A percentile compares a stretch with the other conserved stretches of the same genome.
Conservation (phyloP, 2,329 filamentous ascomycete species). For the Aplosporella prunicola region DNA sequence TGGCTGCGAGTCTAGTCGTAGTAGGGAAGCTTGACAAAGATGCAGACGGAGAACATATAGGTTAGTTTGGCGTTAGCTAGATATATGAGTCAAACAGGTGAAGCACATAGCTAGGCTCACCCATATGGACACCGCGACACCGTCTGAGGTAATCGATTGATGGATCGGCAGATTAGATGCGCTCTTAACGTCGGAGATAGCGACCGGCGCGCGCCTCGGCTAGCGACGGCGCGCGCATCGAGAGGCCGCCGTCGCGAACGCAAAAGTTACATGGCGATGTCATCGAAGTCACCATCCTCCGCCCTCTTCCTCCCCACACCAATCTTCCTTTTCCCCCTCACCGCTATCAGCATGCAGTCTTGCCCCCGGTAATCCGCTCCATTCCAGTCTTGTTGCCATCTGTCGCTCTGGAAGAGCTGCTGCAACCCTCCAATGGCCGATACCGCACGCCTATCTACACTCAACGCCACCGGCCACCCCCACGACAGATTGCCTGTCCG, state of each 20-base stretch:
- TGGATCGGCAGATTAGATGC: no score
- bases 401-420: conserved; percentile 1
- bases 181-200: no score
- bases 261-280: conserved; percentile 8
- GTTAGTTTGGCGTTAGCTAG: no score
- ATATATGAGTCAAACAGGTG: no score
- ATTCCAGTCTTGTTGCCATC: background rate
- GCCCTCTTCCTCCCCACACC: background rate
- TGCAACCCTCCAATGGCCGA: conserved; percentile 9
- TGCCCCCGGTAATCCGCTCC: conserved; percentile 2
- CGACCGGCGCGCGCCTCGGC: background rate
- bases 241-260: background rate
- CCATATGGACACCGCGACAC: no score
- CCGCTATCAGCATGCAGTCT: conserved; percentile 1
- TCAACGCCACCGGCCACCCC: conserved; percentile 17
- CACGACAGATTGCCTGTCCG: conserved; percentile 28
- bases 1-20: background rate
- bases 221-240: background rate
- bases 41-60: no score
- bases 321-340: background rate
- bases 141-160: no score
- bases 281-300: background rate
- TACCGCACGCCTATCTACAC: conserved; percentile 9
- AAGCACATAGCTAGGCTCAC: no score
- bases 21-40: no score